Conservation (phyloP, 345 rosid genomes). For the Arabis hirsuta region DNA sequence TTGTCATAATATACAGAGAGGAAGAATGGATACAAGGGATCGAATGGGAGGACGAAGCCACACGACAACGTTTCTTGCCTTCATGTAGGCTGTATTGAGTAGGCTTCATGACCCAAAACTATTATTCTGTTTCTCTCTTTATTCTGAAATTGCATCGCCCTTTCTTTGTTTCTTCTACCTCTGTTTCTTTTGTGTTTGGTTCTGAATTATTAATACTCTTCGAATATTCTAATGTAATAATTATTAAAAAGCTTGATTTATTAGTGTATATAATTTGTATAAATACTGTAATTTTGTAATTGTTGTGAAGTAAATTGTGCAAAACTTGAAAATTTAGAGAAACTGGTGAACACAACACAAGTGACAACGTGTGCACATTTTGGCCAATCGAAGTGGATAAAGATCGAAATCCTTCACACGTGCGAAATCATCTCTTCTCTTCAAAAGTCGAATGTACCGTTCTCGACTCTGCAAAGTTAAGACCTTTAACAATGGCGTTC, state of each 20-base stretch:
- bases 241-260: too few relatives aligned
- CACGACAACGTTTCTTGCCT: slow-evolving; percentile 26
- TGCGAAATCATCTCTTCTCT: slow-evolving; percentile 28
- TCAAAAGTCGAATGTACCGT: neutral
- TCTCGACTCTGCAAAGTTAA: slow-evolving; percentile 18
- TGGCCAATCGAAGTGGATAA: slow-evolving; percentile 43
- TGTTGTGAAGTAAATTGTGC: neutral
- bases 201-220: too few relatives aligned
- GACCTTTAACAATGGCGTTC: slow-evolving; percentile 38
- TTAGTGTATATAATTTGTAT: too few relatives aligned
- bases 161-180: too few relatives aligned
- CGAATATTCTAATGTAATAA: too few relatives aligned
- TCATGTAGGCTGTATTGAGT: too few relatives aligned
- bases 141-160: too few relatives aligned
- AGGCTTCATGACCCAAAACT: too few relatives aligned
- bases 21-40: slow-evolving; percentile 9
- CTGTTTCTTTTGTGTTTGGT: too few relatives aligned
- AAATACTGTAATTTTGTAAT: too few relatives aligned
- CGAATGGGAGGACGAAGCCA: slow-evolving; percentile 30
- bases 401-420: slow-evolving; percentile 30
- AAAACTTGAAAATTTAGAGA: neutral
- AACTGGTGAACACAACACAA: slow-evolving; percentile 18
- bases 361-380: slow-evolving; percentile 33
- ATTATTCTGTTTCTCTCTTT: too few relatives aligned
- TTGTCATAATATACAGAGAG: neutral